Conservation (phyloP, 352 stramenopile species). For the Phytopythium mirpurense region DNA sequence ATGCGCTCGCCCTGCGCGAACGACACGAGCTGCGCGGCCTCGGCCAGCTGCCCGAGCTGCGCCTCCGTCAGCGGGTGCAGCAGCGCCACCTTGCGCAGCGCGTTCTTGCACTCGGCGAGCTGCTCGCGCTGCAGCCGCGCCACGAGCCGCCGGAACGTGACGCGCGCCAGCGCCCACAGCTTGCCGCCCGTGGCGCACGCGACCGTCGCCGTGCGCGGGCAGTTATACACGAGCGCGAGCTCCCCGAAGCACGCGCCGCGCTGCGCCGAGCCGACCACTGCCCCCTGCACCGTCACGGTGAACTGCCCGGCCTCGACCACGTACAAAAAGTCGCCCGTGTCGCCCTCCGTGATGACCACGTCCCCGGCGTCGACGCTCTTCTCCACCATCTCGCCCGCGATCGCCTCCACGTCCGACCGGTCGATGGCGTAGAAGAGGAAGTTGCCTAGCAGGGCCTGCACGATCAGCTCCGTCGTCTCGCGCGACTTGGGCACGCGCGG, state of each 20-base stretch:
- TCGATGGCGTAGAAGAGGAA: constrained; percentile 67
- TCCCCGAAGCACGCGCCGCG: constrained; percentile 91
- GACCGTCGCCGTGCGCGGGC: constrained; percentile 90
- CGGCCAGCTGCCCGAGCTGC: constrained; percentile 53
- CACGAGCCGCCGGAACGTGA: constrained; percentile 84
- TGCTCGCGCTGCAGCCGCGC: constrained; percentile 69
- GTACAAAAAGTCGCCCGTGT: constrained; percentile 78
- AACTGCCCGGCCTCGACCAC: constrained; percentile 81
- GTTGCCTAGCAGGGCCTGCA: constrained; percentile 55
- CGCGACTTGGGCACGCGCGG: constrained; percentile 32
- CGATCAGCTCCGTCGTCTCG: constrained; percentile 41
- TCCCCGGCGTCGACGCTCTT: constrained; percentile 31
- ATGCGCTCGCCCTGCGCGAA: constrained; percentile 72
- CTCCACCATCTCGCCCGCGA: constrained; percentile 47
- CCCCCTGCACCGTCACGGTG: constrained; percentile 80
- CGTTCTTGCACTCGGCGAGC: constrained; percentile 58
- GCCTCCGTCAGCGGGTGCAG: constrained; percentile 49
- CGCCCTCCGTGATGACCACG: constrained; percentile 57
- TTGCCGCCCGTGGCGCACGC: constrained; percentile 33
- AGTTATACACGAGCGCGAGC: constrained; percentile 95
- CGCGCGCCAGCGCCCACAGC: constrained; percentile 83
- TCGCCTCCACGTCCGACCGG: constrained; percentile 38
- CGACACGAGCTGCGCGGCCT: constrained; percentile 60
- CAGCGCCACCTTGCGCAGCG: constrained; percentile 49
- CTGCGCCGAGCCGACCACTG: constrained; percentile 67